A percentile compares a stretch with the other conserved stretches of the same genome.
Conservation (phyloP, 768 basidiomycete species). For the Amanita fuliginea region DNA sequence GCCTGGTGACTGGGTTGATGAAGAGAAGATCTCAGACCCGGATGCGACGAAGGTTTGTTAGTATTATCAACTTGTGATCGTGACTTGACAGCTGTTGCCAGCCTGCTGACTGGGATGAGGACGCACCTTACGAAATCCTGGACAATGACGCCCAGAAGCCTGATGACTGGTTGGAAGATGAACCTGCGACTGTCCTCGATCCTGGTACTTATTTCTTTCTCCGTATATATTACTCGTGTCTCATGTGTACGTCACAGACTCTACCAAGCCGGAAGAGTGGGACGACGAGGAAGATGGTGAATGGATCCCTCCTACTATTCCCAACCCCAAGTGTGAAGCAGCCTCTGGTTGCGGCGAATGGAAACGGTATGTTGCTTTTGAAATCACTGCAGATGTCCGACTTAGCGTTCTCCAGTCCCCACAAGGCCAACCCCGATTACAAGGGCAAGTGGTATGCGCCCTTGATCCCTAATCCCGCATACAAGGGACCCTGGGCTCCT, state of each 20-base stretch:
- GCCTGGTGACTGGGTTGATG: slow-evolving; percentile 89
- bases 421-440: slow-evolving; percentile 87
- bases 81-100: slow-evolving; percentile 14
- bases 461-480: slow-evolving; percentile 92
- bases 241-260: slow-evolving; percentile 31
- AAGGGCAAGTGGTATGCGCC: slow-evolving; percentile 98
- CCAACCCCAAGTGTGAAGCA: slow-evolving; percentile 84
- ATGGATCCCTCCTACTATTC: slow-evolving; percentile 85
- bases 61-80: neutral
- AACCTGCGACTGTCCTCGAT: slow-evolving; percentile 71
- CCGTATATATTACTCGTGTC: neutral
- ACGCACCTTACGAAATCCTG: slow-evolving; percentile 82
- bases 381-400: neutral
- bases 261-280: slow-evolving; percentile 98
- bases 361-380: slow-evolving; percentile 45
- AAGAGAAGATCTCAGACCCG: slow-evolving; percentile 74
- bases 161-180: slow-evolving; percentile 92
- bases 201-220: slow-evolving; percentile 43
- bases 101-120: slow-evolving; percentile 98
- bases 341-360: slow-evolving; percentile 94
- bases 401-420: slow-evolving; percentile 39
- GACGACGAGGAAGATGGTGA: slow-evolving; percentile 99
- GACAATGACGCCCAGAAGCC: slow-evolving; percentile 87
- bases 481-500: slow-evolving; percentile 93
- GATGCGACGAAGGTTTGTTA: slow-evolving; percentile 64